A percentile compares a stretch with the other conserved stretches of the same genome.
These are phyloP conservation scores for Podospora pseudoanserina DNA, from an alignment of 495 filamentous ascomycete genomes.

Conservation along the genomic window DNA sequence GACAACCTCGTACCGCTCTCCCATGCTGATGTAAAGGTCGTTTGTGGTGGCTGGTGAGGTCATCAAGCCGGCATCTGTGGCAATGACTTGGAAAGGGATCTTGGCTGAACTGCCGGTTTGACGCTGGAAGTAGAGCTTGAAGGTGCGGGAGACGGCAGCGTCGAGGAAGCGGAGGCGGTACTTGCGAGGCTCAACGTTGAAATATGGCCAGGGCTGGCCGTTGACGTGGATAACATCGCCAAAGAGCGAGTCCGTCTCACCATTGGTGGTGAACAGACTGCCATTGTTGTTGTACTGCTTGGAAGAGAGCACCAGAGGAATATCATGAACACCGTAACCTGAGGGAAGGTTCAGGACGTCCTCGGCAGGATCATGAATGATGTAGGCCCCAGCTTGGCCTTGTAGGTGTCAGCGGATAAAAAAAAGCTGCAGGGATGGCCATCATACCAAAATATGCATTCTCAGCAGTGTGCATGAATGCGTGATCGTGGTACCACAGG, in stretches of 20 bases:
- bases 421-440: neutral
- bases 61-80: constrained; percentile 49
- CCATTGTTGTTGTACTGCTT: constrained; percentile 51
- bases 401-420: neutral
- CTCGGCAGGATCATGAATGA: constrained; percentile 44
- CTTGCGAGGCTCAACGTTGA: constrained; percentile 55
- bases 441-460: constrained; percentile 48
- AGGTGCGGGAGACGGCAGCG: constrained; percentile 48
- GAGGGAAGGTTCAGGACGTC: constrained; percentile 44
- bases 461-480: constrained; percentile 42
- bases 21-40: constrained; percentile 47
- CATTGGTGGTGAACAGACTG: constrained; percentile 36
- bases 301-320: constrained; percentile 47
- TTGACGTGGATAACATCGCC: constrained; percentile 58
- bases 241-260: constrained; percentile 44
- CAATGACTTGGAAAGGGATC: constrained; percentile 49
- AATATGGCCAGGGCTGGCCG: constrained; percentile 54
- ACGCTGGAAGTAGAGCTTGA: constrained; percentile 42
- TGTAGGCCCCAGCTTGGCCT: constrained; percentile 47
- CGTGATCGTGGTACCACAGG: constrained; percentile 60
- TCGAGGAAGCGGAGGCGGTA: constrained; percentile 55
- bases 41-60: constrained; percentile 32
- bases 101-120: constrained; percentile 16
- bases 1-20: constrained; percentile 54
- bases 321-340: constrained; percentile 48